Conservation (phyloP, 257 asterid species). For the Penstemon barbatus region DNA sequence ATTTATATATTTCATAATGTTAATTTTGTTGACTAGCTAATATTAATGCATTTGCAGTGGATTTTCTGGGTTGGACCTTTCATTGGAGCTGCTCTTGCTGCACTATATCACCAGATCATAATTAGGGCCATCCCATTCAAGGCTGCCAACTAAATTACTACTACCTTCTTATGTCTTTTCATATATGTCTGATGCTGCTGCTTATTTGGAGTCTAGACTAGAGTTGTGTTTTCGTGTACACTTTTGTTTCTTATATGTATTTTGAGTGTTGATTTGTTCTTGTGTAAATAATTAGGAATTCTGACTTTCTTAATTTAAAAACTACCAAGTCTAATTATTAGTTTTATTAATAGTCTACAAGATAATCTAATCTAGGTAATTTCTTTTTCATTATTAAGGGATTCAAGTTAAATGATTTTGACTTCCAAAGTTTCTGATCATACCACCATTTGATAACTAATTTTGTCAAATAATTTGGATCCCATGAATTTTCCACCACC, state of each 20-base stretch:
- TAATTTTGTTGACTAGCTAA: background rate
- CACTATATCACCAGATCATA: conserved; percentile 65
- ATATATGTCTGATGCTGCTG: conserved; percentile 14
- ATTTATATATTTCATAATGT: no score
- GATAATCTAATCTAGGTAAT: no score
- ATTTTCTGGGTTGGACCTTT: conserved; percentile 86
- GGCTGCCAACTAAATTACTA: conserved; percentile 35
- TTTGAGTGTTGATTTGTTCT: conserved; percentile 27
- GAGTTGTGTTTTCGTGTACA: conserved; percentile 35
- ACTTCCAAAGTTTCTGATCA: no score
- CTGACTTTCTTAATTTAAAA: no score
- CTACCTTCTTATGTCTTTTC: background rate
- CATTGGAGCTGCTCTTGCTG: conserved; percentile 80
- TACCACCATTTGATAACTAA: no score
- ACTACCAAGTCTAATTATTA: no score
- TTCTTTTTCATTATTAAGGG: no score
- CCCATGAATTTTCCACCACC: no score
- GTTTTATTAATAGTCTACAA: no score
- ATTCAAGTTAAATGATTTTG: no score
- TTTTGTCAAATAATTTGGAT: no score
- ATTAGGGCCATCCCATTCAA: conserved; percentile 83
- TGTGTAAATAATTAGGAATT: conserved; percentile 29
- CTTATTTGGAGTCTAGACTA: conserved; percentile 19
- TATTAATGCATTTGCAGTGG: conserved; percentile 39
- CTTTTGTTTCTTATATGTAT: conserved; percentile 24